These are phyloP conservation scores for Paracoccidioides brasiliensis DNA, from an alignment of 2,329 filamentous ascomycete genomes.

Conservation along the genomic window DNA sequence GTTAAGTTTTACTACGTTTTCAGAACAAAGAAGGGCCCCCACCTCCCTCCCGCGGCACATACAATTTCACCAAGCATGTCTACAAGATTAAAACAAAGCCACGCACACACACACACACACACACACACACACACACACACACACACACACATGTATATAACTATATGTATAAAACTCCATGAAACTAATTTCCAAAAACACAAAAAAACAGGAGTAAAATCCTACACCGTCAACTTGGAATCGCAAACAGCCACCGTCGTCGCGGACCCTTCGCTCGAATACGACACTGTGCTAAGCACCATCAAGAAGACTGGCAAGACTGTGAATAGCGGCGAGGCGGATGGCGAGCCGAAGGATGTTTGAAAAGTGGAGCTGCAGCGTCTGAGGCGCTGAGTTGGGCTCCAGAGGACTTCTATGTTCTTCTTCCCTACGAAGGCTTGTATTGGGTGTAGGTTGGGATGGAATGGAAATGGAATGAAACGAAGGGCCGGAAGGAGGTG, in stretches of 20 bases:
- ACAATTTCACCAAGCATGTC: too few species aligned
- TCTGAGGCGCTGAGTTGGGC: too few species aligned
- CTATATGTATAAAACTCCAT: not conserved
- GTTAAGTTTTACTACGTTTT: too few species aligned
- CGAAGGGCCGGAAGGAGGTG: not conserved
- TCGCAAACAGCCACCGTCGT: constrained; percentile 68
- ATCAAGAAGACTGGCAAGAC: constrained; percentile 95
- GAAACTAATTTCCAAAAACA: not conserved
- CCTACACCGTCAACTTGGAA: constrained; percentile 77
- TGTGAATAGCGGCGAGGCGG: constrained; percentile 51
- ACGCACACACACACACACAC: too few species aligned
- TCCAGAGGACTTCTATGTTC: too few species aligned
- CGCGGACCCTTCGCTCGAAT: constrained; percentile 55
- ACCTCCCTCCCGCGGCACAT: too few species aligned
- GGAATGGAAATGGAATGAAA: too few species aligned
- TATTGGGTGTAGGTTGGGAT: too few species aligned
- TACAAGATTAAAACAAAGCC: not conserved
- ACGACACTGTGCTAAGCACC: constrained; percentile 69
- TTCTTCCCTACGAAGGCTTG: too few species aligned
- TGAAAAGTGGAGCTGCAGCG: constrained; percentile 10
- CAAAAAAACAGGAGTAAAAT: constrained; percentile 56
- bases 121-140: too few species aligned
- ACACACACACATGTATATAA: too few species aligned
- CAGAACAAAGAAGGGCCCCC: too few species aligned
- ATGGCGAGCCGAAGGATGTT: constrained; percentile 28